These are phyloP conservation scores for Emergomyces orientalis DNA, from an alignment of 2,329 filamentous ascomycete species.

Conservation along the genomic window DNA sequence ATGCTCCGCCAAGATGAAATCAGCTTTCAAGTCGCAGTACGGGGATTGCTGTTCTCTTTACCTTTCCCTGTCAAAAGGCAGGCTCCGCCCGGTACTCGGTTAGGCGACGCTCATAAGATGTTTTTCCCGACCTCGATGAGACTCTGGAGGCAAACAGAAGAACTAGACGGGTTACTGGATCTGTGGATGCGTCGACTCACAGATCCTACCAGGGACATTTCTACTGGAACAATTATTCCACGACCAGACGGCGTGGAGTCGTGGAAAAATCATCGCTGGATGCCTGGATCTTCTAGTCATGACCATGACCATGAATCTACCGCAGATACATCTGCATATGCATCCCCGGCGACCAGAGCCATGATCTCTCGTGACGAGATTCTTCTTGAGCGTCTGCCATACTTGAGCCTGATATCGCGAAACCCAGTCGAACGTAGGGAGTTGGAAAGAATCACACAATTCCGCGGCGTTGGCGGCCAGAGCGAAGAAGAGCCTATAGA, in stretches of 20 bases:
- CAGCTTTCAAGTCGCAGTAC: constrained; percentile 79
- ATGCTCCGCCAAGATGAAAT: constrained; percentile 86
- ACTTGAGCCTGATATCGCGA: constrained; percentile 58
- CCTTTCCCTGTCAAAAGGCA: constrained; percentile 71
- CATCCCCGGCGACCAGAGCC: constrained; percentile 18
- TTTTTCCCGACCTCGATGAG: constrained; percentile 81
- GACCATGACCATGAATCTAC: constrained; percentile 4
- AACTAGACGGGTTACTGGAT: constrained; percentile 60
- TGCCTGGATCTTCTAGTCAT: constrained; percentile 4
- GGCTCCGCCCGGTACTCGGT: constrained; percentile 30
- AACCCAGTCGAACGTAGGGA: constrained; percentile 40
- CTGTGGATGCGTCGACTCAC: constrained; percentile 31
- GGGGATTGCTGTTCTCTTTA: constrained; percentile 74
- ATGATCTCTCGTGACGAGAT: constrained; percentile 32
- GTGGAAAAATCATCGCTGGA: constrained; percentile 21
- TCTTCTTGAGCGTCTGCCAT: constrained; percentile 76
- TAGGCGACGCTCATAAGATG: constrained; percentile 68
- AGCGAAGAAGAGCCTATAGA: constrained; percentile 37
- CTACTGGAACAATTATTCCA: constrained; percentile 5
- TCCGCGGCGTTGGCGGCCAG: constrained; percentile 49
- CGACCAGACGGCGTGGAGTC: constrained; percentile 26
- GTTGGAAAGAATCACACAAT: constrained; percentile 59
- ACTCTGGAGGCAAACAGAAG: constrained; percentile 74
- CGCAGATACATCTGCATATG: neutral
- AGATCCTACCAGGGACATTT: constrained; percentile 26